Conservation (phyloP, 768 basidiomycete genomes). For the Tremella mesenterica region DNA sequence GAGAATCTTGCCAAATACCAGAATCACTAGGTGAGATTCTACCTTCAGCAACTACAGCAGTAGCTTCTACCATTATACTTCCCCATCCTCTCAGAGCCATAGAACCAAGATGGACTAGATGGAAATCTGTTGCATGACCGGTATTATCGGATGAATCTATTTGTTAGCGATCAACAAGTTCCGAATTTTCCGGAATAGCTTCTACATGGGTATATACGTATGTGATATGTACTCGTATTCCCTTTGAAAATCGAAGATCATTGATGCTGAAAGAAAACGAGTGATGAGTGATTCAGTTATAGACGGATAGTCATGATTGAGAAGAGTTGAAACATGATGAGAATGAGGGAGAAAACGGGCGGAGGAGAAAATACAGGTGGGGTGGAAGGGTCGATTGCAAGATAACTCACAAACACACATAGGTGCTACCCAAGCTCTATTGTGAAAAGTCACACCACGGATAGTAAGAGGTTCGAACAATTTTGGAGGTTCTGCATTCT, state of each 20-base stretch:
- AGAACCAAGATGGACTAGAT: conserved; percentile 67
- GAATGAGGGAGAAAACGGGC: too few relatives aligned
- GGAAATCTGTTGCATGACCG: conserved; percentile 76
- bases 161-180: neutral
- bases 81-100: conserved; percentile 64
- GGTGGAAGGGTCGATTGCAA: too few relatives aligned
- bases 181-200: neutral
- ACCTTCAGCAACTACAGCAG: conserved; percentile 61
- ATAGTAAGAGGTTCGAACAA: conserved; percentile 63
- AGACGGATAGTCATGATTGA: too few relatives aligned
- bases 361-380: too few relatives aligned
- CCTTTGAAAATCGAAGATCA: too few relatives aligned
- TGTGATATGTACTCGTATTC: too few relatives aligned
- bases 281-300: too few relatives aligned
- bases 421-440: conserved; percentile 65
- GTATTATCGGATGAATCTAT: conserved; percentile 56
- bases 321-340: too few relatives aligned
- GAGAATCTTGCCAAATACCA: conserved; percentile 68
- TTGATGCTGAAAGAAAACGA: neutral
- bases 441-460: conserved; percentile 59
- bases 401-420: conserved; percentile 61
- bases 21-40: conserved; percentile 64
- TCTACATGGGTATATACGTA: too few relatives aligned
- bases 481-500: conserved; percentile 53
- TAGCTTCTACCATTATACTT: conserved; percentile 65